Base-by-base conservation (phyloP, 2,329 filamentous ascomycete genomes). In the Colletotrichum endophyticum region DNA sequence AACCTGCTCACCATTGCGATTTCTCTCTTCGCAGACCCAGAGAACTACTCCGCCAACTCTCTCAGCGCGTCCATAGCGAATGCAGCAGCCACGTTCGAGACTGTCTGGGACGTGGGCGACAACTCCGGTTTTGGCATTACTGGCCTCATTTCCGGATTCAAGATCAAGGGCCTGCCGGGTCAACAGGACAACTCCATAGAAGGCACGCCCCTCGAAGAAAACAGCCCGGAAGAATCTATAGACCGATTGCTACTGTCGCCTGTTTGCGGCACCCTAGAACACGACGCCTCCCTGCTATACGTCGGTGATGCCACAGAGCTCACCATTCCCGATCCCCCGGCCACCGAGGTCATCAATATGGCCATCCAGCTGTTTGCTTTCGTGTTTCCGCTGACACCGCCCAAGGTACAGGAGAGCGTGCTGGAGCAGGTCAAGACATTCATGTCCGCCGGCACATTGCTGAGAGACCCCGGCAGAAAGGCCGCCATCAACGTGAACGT, bases 121-220 rank as follows among this genome's bases (percentile, higher is more conserved):
- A 99, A 99, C 82, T 96, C 94, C 80, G 96, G 96, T 1, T 99
- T 98, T 84, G 97, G 98, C 4, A 94, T 99, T 19, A 98, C 95
- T 12, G 95, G 96, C 2, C 87, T 99, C 27, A 93, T 98, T 2
- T 90, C 92, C 27, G 95, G 95, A 0, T 96, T 97, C 82, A 91
- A 94, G 70, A 88, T 96, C 22, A 92, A 90, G 80, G 91, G 90
- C 30, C 89, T 96, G 73, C 92, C 93, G 16, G 94, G 95, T 32
- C 93, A 94, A 81, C 91, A 94, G 74, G 90, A 92, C 49, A 89
- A 85, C 66, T 84, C 87, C 0, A 81, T 85, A 15, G 87, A 90
- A 39, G 84, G 79, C 59, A 80, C 83, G 6, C 81, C 86, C 27
- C 85, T 88, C 66, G 90, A 91, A 61, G 87, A 90, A 70, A 87